These are phyloP conservation scores for Sporothrix curviconia DNA, from an alignment of 2,329 filamentous ascomycete genomes.

Conservation along the genomic window DNA sequence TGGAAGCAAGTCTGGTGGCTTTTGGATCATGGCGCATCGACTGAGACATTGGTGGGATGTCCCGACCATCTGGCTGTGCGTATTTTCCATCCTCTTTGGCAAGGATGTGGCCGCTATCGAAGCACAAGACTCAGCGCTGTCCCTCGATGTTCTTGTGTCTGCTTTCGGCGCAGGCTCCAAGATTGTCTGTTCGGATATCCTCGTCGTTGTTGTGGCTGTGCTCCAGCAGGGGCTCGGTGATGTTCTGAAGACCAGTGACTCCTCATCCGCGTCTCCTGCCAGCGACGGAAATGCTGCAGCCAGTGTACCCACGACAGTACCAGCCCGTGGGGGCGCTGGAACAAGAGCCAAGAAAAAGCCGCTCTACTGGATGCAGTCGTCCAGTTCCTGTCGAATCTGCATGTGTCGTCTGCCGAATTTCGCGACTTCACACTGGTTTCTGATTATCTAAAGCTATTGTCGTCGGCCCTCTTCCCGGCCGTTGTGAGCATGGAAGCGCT, in stretches of 20 bases:
- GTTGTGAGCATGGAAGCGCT: conserved; percentile 82
- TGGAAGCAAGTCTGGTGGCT: conserved; percentile 74
- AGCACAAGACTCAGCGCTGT: conserved; percentile 41
- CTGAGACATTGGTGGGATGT: conserved; percentile 86
- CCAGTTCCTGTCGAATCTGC: conserved; percentile 71
- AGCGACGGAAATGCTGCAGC: background rate
- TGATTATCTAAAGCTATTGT: conserved; percentile 72
- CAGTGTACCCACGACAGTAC: background rate
- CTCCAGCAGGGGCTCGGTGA: conserved; percentile 76
- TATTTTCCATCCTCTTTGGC: conserved; percentile 83
- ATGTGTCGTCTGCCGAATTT: conserved; percentile 69
- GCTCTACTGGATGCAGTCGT: conserved; percentile 68
- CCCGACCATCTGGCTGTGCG: conserved; percentile 76
- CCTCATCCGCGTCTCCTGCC: conserved; percentile 31
- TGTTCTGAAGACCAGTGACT: conserved; percentile 54
- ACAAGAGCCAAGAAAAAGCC: conserved; percentile 42
- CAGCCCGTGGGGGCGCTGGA: background rate
- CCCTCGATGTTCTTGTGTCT: conserved; percentile 55
- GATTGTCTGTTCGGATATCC: conserved; percentile 68
- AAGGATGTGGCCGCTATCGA: conserved; percentile 70
- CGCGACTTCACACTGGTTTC: conserved; percentile 75
- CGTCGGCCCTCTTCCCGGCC: conserved; percentile 77
- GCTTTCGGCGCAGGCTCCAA: conserved; percentile 59
- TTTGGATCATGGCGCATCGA: conserved; percentile 74
- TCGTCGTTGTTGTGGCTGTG: conserved; percentile 79